Base-by-base conservation (phyloP, 2,329 filamentous ascomycete species). In the Phaeoacremonium minimum region DNA sequence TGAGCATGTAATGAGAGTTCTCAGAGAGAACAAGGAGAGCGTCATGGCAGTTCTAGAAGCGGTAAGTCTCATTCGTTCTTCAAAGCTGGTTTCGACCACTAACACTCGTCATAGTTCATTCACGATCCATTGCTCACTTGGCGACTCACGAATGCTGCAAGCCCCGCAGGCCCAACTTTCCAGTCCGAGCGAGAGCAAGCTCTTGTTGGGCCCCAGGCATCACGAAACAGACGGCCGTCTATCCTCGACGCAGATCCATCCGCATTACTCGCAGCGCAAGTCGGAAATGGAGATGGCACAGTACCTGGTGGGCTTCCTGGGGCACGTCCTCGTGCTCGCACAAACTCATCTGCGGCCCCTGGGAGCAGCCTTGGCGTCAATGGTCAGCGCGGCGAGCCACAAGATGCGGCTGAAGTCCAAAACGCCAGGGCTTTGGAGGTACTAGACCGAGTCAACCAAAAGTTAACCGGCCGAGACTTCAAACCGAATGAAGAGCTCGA, bases 91-190 rank as follows among this genome's bases (percentile, higher is more conserved):
- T n/a, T n/a, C n/a, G n/a, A n/a, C n/a, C n/a, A n/a, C n/a, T n/a
- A n/a, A n/a, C n/a, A n/a, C n/a, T n/a, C n/a, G 5, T 9, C 7
- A 14, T 54, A 93, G 87, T 99, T 99, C 66, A 96, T 99, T 48
- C 94, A 99, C 58, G 93, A 99, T 60, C 93, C 94, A n/a, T 77
- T 99, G 29, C 85, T 98, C 37, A 98, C 90, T 33, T 99, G 93
- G 93, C 85, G 93, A 50, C 77, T 99, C 26, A 83, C 78, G 19
- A 80, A 73, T 37, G 72, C 75, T 8, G 69, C 73, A 8, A 81
- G 76, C 18, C 80, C 81, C 2, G 60, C 76, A 11, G 82, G 82
- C 1, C 82, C 82, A 30, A 82, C 82, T 55, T 86, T 85, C 69
- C 63, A 67, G 33, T 76, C 75, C 3, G 77, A 82, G 43, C 69